phyloP scores from a whole-genome alignment of 345 rosid species.

The Salix koriyanagi region DNA sequence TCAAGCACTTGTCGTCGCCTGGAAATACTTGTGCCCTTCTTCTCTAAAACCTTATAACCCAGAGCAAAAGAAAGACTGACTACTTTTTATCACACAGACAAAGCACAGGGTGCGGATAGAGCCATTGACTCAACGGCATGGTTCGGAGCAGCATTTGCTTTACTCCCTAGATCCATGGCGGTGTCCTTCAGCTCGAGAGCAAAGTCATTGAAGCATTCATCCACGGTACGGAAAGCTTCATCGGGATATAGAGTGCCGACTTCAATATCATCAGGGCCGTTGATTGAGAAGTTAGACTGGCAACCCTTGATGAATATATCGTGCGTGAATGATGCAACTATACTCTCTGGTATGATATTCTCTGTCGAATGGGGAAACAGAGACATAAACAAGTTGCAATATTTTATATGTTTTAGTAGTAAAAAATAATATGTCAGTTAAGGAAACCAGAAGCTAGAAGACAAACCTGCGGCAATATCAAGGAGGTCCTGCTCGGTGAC shows the following conservation, averaged over 20 bases:
- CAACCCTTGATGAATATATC: conserved; percentile 73
- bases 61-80: background rate
- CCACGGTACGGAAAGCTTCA: conserved; percentile 43
- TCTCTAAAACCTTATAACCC: background rate
- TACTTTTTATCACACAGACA: background rate
- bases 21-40: background rate
- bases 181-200: conserved; percentile 18
- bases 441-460: background rate
- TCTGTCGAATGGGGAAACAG: conserved; percentile 26
- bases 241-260: conserved; percentile 43
- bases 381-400: background rate
- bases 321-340: conserved; percentile 70
- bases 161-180: background rate
- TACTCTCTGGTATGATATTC: conserved; percentile 50
- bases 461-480: conserved; percentile 47
- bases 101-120: conserved; percentile 30
- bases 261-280: conserved; percentile 38
- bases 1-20: background rate
- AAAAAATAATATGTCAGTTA: background rate
- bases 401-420: background rate
- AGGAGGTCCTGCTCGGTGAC: conserved; percentile 51
- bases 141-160: conserved; percentile 11
- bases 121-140: conserved; percentile 27
- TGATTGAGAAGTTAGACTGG: conserved; percentile 46
- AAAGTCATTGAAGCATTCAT: conserved; percentile 53